Conservation (phyloP, 345 rosid genomes). For the Syzygium jambos region DNA sequence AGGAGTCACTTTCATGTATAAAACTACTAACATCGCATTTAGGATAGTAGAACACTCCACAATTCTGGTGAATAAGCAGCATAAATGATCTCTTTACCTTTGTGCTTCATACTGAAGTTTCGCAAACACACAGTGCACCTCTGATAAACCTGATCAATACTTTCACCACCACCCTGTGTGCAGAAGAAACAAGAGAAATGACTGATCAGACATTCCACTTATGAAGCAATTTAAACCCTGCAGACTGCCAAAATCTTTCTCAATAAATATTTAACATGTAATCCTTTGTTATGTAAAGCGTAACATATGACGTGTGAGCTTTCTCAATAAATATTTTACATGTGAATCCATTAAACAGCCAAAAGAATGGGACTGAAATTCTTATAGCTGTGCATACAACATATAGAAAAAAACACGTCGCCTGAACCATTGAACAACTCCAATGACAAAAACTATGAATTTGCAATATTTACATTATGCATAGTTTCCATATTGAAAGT, state of each 20-base stretch:
- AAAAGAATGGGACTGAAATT: background rate
- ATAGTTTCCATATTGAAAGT: background rate
- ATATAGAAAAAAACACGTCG: background rate
- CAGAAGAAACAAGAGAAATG: background rate
- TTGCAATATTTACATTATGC: background rate
- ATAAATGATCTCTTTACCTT: slow-evolving; percentile 21
- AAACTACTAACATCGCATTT: background rate
- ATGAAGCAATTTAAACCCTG: background rate
- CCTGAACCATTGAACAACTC: background rate
- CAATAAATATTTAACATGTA: background rate
- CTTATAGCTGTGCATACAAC: accelerated
- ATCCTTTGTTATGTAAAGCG: background rate
- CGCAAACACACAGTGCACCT: slow-evolving; percentile 56
- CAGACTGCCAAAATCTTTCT: background rate
- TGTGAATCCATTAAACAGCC: background rate
- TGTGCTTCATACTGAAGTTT: slow-evolving; percentile 58
- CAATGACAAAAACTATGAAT: background rate
- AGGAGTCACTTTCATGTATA: background rate
- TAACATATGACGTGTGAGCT: background rate
- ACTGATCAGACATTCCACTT: background rate
- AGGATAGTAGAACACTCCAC: background rate
- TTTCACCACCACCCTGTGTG: slow-evolving; percentile 94
- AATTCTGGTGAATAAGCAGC: background rate
- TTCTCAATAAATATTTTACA: background rate
- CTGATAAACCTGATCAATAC: slow-evolving; percentile 54